These are phyloP conservation scores for Fraxinus anomala DNA, from an alignment of 257 asterid genomes.

Conservation along the genomic window DNA sequence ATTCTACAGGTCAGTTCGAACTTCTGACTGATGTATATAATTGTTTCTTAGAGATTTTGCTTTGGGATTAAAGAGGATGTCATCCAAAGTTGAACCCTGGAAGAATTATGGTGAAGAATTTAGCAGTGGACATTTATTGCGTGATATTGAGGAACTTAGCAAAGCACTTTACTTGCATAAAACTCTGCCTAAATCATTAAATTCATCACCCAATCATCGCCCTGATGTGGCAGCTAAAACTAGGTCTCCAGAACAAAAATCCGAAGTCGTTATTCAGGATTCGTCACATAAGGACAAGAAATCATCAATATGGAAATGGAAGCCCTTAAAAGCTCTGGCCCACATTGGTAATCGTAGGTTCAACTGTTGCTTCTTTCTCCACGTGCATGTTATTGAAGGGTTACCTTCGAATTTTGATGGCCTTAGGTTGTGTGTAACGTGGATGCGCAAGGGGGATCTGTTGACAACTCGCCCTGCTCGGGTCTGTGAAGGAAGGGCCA, in stretches of 20 bases:
- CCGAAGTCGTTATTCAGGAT: slow-evolving; percentile 32
- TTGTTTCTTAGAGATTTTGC: slow-evolving; percentile 18
- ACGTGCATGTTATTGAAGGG: slow-evolving; percentile 72
- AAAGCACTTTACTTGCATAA: slow-evolving; percentile 69
- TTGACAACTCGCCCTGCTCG: slow-evolving; percentile 57
- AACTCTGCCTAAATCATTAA: slow-evolving; percentile 43
- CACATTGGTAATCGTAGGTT: slow-evolving; percentile 54
- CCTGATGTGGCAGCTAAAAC: slow-evolving; percentile 28
- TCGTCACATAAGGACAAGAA: slow-evolving; percentile 52
- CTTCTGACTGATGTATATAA: slow-evolving; percentile 1
- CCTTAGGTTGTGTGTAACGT: slow-evolving; percentile 57
- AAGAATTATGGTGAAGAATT: slow-evolving; percentile 43
- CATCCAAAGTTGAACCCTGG: slow-evolving; percentile 31
- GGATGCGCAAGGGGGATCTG: slow-evolving; percentile 62
- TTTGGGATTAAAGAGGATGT: slow-evolving; percentile 36
- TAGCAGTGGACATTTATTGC: slow-evolving; percentile 57
- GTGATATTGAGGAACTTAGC: slow-evolving; percentile 81
- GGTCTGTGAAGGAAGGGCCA: slow-evolving; percentile 57
- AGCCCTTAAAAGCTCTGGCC: slow-evolving; percentile 68
- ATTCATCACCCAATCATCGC: slow-evolving; percentile 34
- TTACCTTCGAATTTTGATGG: slow-evolving; percentile 63
- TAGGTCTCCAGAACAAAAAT: slow-evolving; percentile 34
- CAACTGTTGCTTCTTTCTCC: slow-evolving; percentile 77
- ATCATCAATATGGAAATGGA: slow-evolving; percentile 85
- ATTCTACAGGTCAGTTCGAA: slow-evolving; percentile 9